A percentile compares a stretch with the other conserved stretches of the same genome.
Conservation (phyloP, 1,284 basidiomycete species). For the Heterobasidion irregulare region DNA sequence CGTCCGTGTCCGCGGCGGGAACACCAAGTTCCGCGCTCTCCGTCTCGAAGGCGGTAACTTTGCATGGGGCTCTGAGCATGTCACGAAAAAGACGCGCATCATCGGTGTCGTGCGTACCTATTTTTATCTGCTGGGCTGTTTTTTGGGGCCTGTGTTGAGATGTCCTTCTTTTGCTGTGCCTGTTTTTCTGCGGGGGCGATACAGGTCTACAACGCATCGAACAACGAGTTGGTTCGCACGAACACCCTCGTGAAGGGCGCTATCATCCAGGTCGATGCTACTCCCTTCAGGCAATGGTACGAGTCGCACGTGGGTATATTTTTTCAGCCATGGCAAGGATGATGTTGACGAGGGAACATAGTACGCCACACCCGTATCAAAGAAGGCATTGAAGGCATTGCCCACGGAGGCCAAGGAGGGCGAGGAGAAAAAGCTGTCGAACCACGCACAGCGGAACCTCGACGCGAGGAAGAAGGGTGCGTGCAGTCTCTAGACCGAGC, state of each 20-base stretch:
- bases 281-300: slow-evolving; percentile 98
- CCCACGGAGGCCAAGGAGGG: slow-evolving; percentile 37
- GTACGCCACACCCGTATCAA: slow-evolving; percentile 89
- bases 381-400: slow-evolving; percentile 67
- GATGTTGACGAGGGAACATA: slow-evolving; percentile 20
- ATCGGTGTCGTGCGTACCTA: slow-evolving; percentile 79
- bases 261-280: slow-evolving; percentile 93
- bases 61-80: slow-evolving; percentile 91
- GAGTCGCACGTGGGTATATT: slow-evolving; percentile 77
- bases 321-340: background rate
- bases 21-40: slow-evolving; percentile 88
- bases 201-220: slow-evolving; percentile 94
- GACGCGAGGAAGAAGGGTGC: slow-evolving; percentile 86
- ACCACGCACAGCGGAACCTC: slow-evolving; percentile 79
- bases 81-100: slow-evolving; percentile 90
- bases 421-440: slow-evolving; percentile 74
- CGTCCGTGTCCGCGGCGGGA: slow-evolving; percentile 91
- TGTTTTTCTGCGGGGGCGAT: background rate
- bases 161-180: background rate
- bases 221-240: slow-evolving; percentile 98
- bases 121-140: background rate
- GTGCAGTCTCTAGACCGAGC: slow-evolving; percentile 8
- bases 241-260: slow-evolving; percentile 95
- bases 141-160: background rate
- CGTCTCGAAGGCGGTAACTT: slow-evolving; percentile 94